Evolutionary conservation across 1,284 basidiomycete species (phyloP).

Genomic region (Agroathelia rolfsii): DNA sequence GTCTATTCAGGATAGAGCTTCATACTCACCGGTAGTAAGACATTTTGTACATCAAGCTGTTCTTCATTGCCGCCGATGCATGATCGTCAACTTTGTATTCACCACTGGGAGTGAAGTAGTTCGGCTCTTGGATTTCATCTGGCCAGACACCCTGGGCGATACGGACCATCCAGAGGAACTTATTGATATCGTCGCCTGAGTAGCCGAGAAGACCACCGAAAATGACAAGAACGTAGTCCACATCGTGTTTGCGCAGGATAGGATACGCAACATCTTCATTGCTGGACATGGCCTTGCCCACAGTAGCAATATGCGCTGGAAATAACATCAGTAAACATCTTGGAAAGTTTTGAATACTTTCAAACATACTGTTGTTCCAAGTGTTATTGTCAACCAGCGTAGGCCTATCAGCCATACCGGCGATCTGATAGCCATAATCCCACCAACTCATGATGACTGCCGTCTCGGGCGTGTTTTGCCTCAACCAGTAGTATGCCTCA

Average conservation of each 20-base stretch:
- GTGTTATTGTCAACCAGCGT: constrained; percentile 99
- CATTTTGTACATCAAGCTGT: constrained; percentile 98
- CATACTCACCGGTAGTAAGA: constrained; percentile 75
- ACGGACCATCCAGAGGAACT: constrained; percentile 98
- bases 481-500: constrained; percentile 99
- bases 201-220: constrained; percentile 96
- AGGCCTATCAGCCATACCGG: constrained; percentile 96
- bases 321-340: constrained; percentile 10
- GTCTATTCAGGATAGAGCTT: constrained; percentile 7
- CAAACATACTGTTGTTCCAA: constrained; percentile 92
- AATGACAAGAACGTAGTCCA: constrained; percentile 96
- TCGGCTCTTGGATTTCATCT: constrained; percentile 90
- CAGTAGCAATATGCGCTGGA: constrained; percentile 87
- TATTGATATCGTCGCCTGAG: constrained; percentile 99
- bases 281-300: constrained; percentile 95
- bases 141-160: constrained; percentile 99
- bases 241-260: constrained; percentile 94
- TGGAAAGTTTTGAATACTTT: constrained; percentile 1
- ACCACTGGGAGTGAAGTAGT: constrained; percentile 90
- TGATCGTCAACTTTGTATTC: constrained; percentile 91
- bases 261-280: constrained; percentile 94
- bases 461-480: constrained; percentile 88
- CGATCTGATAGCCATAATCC: constrained; percentile 99
- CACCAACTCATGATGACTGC: constrained; percentile 99
- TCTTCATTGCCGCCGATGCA: constrained; percentile 86